A percentile compares a stretch with the other conserved stretches of the same genome.
These are phyloP conservation scores for Akanthomyces lecanii DNA, from an alignment of 2,329 filamentous ascomycete species.

Conservation along the genomic window DNA sequence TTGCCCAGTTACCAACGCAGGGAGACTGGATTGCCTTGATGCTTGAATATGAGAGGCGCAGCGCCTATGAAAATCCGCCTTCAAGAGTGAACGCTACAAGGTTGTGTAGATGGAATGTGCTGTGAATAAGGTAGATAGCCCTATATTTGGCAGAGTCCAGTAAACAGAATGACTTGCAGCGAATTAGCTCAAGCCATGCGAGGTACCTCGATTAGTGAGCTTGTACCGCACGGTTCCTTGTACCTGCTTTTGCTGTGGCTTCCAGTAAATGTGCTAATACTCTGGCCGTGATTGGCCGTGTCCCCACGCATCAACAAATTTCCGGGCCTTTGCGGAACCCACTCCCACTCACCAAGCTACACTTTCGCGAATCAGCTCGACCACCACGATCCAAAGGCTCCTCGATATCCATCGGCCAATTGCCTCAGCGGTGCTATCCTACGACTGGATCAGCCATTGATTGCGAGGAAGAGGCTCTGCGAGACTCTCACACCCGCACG, in stretches of 20 bases:
- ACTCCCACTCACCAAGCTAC: slow-evolving; percentile 15
- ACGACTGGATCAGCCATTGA: slow-evolving; percentile 15
- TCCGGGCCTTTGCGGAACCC: slow-evolving; percentile 13
- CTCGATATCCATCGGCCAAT: slow-evolving; percentile 16
- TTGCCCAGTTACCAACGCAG: too few species aligned
- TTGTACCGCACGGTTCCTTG: neutral
- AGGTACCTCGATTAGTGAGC: neutral
- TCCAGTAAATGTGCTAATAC: slow-evolving; percentile 11
- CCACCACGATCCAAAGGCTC: slow-evolving; percentile 7
- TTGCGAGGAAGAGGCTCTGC: slow-evolving; percentile 22
- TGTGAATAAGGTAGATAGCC: too few species aligned
- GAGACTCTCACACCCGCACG: slow-evolving; percentile 6
- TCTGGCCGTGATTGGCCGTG: slow-evolving; percentile 11
- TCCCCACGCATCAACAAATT: slow-evolving; percentile 17
- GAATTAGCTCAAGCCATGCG: neutral
- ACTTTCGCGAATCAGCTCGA: slow-evolving; percentile 17
- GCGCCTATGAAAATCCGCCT: too few species aligned
- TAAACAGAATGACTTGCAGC: too few species aligned
- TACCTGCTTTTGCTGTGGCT: neutral
- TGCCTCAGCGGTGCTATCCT: slow-evolving; percentile 11
- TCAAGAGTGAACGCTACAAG: too few species aligned
- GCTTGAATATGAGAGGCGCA: neutral
- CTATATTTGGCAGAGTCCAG: too few species aligned
- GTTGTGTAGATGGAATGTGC: too few species aligned
- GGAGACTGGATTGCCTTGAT: neutral